Evolutionary conservation across 129 eudicot species (phyloP).

Genomic region (Pulicaria dysenterica): DNA sequence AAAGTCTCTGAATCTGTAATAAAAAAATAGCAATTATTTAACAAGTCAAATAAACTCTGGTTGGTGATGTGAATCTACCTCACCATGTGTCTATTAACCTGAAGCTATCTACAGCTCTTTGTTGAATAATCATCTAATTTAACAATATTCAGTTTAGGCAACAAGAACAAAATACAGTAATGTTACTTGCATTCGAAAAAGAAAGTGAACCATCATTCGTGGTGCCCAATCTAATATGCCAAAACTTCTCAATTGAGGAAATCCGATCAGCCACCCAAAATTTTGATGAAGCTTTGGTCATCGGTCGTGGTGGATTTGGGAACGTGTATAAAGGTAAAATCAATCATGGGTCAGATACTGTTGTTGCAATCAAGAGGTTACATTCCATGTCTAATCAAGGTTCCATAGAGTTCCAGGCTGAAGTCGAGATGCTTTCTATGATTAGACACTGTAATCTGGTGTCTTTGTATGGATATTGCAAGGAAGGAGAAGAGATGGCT

Average conservation of each 20-base stretch:
- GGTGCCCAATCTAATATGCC: conserved; percentile 10
- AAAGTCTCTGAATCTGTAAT: no score
- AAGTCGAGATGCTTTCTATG: conserved; percentile 32
- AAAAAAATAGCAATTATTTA: no score
- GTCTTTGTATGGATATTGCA: not conserved
- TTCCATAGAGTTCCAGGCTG: conserved; percentile 22
- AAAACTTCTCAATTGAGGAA: conserved; percentile 20
- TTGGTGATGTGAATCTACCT: no score
- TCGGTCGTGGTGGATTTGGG: conserved; percentile 36
- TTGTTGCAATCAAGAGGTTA: conserved; percentile 32
- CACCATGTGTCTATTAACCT: no score
- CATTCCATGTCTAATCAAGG: conserved; percentile 31
- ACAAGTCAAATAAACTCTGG: no score
- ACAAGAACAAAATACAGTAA: not conserved
- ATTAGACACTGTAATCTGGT: conserved; percentile 34
- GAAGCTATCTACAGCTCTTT: no score
- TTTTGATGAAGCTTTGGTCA: conserved; percentile 26
- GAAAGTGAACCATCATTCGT: not conserved
- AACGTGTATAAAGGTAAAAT: conserved; percentile 24
- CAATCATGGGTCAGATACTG: not conserved
- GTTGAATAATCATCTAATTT: no score
- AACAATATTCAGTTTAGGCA: not conserved
- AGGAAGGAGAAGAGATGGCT: conserved; percentile 17
- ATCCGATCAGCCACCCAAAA: conserved; percentile 29
- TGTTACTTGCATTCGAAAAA: no score